Conservation (phyloP, 2,329 filamentous ascomycete genomes). For the Paecilomyces sp. region DNA sequence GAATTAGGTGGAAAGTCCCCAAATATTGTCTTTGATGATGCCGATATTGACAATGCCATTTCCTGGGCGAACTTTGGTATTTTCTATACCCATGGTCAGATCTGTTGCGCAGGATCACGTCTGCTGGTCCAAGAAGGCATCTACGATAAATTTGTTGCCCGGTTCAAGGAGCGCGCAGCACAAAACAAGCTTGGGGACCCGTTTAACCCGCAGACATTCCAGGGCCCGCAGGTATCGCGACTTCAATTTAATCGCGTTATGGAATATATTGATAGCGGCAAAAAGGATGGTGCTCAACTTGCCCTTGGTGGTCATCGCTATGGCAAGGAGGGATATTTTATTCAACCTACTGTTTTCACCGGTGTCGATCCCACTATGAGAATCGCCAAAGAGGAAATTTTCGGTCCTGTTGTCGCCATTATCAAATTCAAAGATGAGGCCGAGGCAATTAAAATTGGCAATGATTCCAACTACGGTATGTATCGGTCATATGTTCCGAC, state of each 20-base stretch:
- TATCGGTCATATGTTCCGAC: too few relatives aligned
- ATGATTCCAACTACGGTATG: constrained; percentile 6
- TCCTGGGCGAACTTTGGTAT: too few relatives aligned
- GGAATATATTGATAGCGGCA: constrained; percentile 56
- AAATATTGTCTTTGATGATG: too few relatives aligned
- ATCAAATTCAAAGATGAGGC: constrained; percentile 35
- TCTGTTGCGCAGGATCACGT: too few relatives aligned
- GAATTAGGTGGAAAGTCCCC: too few relatives aligned
- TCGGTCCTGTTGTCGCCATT: constrained; percentile 64
- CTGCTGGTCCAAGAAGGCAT: constrained; percentile 57
- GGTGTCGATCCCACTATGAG: constrained; percentile 53
- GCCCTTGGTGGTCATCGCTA: constrained; percentile 60
- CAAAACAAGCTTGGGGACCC: constrained; percentile 72
- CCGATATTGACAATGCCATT: too few relatives aligned
- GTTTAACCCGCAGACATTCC: constrained; percentile 68
- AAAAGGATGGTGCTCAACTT: constrained; percentile 54
- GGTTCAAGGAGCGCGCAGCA: constrained; percentile 66
- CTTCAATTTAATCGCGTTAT: constrained; percentile 79
- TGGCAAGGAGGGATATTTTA: constrained; percentile 73
- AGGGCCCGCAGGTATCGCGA: constrained; percentile 73
- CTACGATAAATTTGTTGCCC: constrained; percentile 71
- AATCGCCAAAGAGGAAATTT: constrained; percentile 66
- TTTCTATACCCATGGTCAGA: too few relatives aligned
- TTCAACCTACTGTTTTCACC: constrained; percentile 54
- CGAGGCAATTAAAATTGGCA: constrained; percentile 12